Conservation (phyloP, 768 basidiomycete species). For the Mycena sanguinolenta region DNA sequence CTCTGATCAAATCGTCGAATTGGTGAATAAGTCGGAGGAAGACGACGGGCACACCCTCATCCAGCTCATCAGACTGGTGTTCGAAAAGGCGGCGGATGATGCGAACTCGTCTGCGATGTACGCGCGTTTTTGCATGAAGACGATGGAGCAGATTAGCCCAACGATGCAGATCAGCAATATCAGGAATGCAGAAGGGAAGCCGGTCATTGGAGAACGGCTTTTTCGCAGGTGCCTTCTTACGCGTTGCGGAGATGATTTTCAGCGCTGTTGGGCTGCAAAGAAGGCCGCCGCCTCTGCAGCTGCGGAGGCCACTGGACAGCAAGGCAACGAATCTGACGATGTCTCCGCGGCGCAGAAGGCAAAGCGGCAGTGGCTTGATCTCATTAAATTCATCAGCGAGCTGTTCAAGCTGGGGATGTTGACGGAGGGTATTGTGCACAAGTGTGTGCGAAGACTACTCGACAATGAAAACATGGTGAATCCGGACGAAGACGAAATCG, state of each 20-base stretch:
- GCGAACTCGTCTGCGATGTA: constrained; percentile 98
- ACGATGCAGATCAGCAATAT: constrained; percentile 92
- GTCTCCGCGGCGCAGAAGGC: no score
- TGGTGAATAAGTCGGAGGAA: constrained; percentile 94
- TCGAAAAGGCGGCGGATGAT: constrained; percentile 98
- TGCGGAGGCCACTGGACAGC: no score
- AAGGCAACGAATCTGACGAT: no score
- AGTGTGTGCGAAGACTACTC: no score
- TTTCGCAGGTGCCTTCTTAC: constrained; percentile 99
- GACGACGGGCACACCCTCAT: no score
- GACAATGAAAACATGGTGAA: no score
- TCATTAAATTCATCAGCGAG: no score
- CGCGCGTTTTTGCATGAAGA: constrained; percentile 92
- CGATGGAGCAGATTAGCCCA: constrained; percentile 93
- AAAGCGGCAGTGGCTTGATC: no score
- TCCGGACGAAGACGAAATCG: no score
- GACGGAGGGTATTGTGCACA: no score
- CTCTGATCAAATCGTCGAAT: no score
- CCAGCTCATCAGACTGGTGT: constrained; percentile 95
- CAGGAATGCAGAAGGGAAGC: constrained; percentile 84
- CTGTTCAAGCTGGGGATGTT: no score
- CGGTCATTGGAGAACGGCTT: constrained; percentile 90
- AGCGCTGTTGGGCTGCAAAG: constrained; percentile 93
- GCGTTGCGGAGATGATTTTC: constrained; percentile 98
- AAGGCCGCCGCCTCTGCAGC: constrained; percentile 88